Conservation (phyloP, 2,329 filamentous ascomycete species). For the Seiridium unicorne region DNA sequence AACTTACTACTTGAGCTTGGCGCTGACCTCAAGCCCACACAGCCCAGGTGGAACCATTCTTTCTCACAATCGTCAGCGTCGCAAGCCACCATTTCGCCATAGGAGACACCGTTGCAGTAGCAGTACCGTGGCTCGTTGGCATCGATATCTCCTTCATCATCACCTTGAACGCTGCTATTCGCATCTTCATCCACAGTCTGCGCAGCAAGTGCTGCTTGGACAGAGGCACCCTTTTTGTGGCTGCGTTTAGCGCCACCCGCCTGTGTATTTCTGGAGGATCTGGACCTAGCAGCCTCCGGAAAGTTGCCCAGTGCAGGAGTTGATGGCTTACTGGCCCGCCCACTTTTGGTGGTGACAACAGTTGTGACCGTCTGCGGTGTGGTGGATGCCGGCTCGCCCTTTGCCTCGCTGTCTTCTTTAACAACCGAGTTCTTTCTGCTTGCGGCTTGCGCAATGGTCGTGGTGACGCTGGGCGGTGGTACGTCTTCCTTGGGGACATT, state of each 20-base stretch:
- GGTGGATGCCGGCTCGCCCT: constrained; percentile 37
- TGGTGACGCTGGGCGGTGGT: constrained; percentile 21
- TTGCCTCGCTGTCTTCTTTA: constrained; percentile 46
- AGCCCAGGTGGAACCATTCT: constrained; percentile 84
- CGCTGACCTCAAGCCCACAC: constrained; percentile 75
- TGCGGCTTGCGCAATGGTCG: constrained; percentile 24
- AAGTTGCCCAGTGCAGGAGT: constrained; percentile 61
- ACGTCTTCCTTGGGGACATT: constrained; percentile 29
- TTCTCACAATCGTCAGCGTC: constrained; percentile 70
- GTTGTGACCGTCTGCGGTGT: constrained; percentile 33
- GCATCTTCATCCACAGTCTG: constrained; percentile 45
- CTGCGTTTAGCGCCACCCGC: constrained; percentile 46
- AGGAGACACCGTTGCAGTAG: constrained; percentile 77
- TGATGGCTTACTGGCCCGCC: constrained; percentile 64
- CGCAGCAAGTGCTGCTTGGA: constrained; percentile 33
- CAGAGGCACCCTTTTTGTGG: constrained; percentile 56
- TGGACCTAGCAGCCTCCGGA: constrained; percentile 53
- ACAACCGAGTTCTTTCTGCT: constrained; percentile 38
- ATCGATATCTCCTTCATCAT: constrained; percentile 61
- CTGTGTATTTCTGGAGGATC: constrained; percentile 47
- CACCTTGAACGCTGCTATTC: constrained; percentile 40
- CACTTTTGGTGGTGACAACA: constrained; percentile 59
- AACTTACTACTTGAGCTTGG: constrained; percentile 73
- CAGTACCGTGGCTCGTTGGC: constrained; percentile 74
- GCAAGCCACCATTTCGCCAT: constrained; percentile 82